These are phyloP conservation scores for Asclepias syriaca DNA, from an alignment of 257 asterid genomes.

Conservation along the genomic window DNA sequence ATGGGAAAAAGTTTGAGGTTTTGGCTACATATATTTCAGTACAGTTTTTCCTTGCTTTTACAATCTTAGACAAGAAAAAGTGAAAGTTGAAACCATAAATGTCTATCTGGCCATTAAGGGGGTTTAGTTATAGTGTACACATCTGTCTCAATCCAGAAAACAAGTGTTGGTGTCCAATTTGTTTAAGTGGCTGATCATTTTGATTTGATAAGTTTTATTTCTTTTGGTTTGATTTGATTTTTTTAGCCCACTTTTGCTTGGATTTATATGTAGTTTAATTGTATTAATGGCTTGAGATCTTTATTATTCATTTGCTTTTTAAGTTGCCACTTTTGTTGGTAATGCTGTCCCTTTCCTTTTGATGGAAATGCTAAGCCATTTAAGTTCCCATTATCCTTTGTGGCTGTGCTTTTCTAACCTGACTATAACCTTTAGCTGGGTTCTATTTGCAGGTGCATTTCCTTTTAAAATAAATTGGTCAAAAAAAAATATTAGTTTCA, in stretches of 20 bases:
- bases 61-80: neutral
- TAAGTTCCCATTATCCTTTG: neutral
- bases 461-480: neutral
- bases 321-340: neutral
- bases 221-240: neutral
- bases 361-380: neutral
- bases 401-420: neutral
- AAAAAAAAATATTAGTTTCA: neutral
- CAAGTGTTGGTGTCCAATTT: neutral
- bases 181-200: neutral
- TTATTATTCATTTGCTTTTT: neutral
- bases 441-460: neutral
- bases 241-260: neutral
- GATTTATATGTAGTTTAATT: neutral
- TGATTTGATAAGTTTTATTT: neutral
- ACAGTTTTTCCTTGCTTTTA: neutral
- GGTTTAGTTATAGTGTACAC: neutral
- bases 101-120: neutral
- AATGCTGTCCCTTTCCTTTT: neutral
- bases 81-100: neutral
- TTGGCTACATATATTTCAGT: neutral
- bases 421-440: neutral
- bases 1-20: neutral
- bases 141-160: neutral
- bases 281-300: neutral